Percentiles rank a stretch among this genome's conserved stretches.
Conservation (phyloP, 2,329 filamentous ascomycete species). For the Magnaporthiopsis incrustans region DNA sequence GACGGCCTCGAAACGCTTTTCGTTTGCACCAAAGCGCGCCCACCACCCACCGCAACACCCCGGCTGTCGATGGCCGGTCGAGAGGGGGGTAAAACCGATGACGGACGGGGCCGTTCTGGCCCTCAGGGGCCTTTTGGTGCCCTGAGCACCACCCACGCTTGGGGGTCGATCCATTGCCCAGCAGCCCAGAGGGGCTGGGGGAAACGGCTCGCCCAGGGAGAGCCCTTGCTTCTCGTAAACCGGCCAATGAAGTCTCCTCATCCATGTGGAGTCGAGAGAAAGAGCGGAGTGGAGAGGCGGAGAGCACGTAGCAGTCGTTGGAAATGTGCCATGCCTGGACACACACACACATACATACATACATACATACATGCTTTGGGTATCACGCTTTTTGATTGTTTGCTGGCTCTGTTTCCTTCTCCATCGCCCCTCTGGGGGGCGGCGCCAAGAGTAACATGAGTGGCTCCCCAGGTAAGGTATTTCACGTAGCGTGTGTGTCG, state of each 20-base stretch:
- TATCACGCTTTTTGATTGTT: background rate
- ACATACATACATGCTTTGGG: background rate
- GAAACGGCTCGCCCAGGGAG: background rate
- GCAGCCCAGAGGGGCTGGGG: background rate
- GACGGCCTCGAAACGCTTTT: background rate
- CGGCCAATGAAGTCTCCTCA: background rate
- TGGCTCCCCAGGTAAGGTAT: background rate
- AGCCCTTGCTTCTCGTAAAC: background rate
- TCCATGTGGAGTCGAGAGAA: background rate
- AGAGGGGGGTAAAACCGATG: background rate
- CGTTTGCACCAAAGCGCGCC: background rate
- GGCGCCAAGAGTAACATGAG: background rate
- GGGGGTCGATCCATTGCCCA: background rate
- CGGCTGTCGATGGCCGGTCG: background rate
- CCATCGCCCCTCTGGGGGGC: background rate
- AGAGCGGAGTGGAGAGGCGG: background rate
- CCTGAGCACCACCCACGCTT: background rate
- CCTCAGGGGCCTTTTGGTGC: background rate
- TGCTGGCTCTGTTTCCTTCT: background rate
- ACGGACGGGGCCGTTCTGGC: background rate
- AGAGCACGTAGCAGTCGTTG: background rate
- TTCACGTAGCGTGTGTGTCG: background rate
- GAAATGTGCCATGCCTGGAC: background rate
- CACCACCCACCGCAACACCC: background rate
- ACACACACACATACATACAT: no score